These are phyloP conservation scores for Diplogelasinospora grovesii DNA, from an alignment of 495 filamentous ascomycete genomes.

Conservation along the genomic window DNA sequence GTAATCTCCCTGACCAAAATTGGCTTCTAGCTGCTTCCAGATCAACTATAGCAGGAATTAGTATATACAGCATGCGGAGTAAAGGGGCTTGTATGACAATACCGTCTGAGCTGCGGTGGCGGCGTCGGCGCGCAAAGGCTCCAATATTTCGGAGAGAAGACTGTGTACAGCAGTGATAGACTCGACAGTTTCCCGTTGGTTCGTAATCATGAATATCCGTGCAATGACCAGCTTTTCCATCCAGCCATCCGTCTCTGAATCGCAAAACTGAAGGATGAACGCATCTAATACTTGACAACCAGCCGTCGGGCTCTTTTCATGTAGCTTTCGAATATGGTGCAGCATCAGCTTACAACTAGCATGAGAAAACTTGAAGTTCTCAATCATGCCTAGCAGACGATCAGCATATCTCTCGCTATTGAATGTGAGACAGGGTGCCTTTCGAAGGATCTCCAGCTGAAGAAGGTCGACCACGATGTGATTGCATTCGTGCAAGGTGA, in stretches of 20 bases:
- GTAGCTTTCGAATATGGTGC: constrained; percentile 61
- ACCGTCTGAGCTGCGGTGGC: constrained; percentile 68
- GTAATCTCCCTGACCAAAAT: constrained; percentile 45
- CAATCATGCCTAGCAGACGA: constrained; percentile 49
- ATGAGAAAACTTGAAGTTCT: constrained; percentile 50
- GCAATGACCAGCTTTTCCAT: constrained; percentile 59
- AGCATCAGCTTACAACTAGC: constrained; percentile 62
- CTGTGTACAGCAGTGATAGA: constrained; percentile 14
- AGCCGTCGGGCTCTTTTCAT: constrained; percentile 43
- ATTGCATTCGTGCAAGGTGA: constrained; percentile 50
- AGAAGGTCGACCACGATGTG: constrained; percentile 61
- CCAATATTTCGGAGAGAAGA: constrained; percentile 18
- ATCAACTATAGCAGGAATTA: constrained; percentile 47
- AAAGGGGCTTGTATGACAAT: too few relatives aligned
- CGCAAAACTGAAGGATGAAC: constrained; percentile 44
- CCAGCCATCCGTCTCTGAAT: constrained; percentile 44
- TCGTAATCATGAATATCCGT: constrained; percentile 52
- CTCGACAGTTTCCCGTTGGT: constrained; percentile 21
- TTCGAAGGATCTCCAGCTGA: constrained; percentile 56
- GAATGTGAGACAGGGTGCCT: constrained; percentile 37
- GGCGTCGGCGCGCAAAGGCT: constrained; percentile 44
- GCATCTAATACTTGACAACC: constrained; percentile 54
- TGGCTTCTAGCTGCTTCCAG: constrained; percentile 66
- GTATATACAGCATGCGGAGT: background rate
- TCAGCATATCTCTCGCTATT: constrained; percentile 44